These are phyloP conservation scores for Nitzschia palea DNA, from an alignment of 108 stramenopile genomes.

Conservation along the genomic window DNA sequence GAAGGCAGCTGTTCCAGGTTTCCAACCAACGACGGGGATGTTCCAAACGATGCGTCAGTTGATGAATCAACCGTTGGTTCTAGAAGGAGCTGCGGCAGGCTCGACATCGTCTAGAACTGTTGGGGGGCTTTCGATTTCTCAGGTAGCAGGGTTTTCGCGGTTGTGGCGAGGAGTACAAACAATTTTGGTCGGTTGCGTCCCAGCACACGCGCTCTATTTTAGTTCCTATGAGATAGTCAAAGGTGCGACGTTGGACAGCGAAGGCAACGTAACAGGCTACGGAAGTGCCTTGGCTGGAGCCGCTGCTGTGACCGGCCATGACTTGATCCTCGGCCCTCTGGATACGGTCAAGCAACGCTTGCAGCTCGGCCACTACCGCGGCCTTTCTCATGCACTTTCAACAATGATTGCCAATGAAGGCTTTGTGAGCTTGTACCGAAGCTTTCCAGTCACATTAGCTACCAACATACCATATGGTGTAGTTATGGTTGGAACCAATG, in stretches of 20 bases:
- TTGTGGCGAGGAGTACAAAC: slow-evolving; percentile 97
- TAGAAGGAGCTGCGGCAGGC: slow-evolving; percentile 10
- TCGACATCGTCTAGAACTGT: slow-evolving; percentile 12
- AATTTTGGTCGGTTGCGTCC: slow-evolving; percentile 94
- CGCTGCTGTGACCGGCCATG: slow-evolving; percentile 88
- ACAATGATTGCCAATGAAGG: slow-evolving; percentile 73
- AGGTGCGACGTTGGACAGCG: slow-evolving; percentile 25
- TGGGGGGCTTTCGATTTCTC: background rate
- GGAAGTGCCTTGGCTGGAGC: slow-evolving; percentile 84
- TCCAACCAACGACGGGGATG: slow-evolving; percentile 21
- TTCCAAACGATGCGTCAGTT: slow-evolving; percentile 51
- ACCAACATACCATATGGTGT: slow-evolving; percentile 98
- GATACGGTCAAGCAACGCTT: slow-evolving; percentile 99
- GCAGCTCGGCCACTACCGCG: slow-evolving; percentile 95
- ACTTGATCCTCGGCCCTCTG: slow-evolving; percentile 95
- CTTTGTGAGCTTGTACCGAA: slow-evolving; percentile 73
- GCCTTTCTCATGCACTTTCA: slow-evolving; percentile 51
- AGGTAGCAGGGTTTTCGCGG: slow-evolving; percentile 48
- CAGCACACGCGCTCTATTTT: slow-evolving; percentile 98
- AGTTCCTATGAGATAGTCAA: slow-evolving; percentile 91
- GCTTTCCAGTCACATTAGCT: slow-evolving; percentile 90
- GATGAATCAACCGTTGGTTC: slow-evolving; percentile 33
- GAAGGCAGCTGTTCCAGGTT: background rate
- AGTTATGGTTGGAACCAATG: slow-evolving; percentile 96
- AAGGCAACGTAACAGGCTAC: slow-evolving; percentile 31